Base-by-base conservation (phyloP, 257 asterid species). In the Petunia secreta region DNA sequence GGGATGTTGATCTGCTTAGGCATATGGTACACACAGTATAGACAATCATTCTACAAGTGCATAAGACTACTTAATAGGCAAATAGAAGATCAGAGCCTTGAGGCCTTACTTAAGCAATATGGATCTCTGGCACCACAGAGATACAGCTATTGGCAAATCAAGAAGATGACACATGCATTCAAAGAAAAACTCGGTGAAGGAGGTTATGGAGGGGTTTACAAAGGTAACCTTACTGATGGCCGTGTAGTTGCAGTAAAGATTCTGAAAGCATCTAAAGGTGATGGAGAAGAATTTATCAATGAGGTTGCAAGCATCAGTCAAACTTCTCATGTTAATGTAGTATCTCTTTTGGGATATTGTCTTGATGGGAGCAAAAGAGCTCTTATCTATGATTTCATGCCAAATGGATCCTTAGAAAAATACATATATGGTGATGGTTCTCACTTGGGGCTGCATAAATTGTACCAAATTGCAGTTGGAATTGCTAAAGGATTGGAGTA, bases 351-450 rank as follows among this genome's bases (percentile, higher is more conserved):
- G 8, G 88, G 88, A 63, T 83, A 75, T 5, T 85, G 86, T 46
- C 37, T 80, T n/a, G 86, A 85, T 3, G 76, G 81, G 38, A 3
- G 52, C 5, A 76, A 83, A 85, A 66, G 80, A 75, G 88, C 86
- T 68, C 80, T 85, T 2, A 34, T 85, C n/a, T 82, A 85, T 40
- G 88, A 85, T 37, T 83, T 81, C 82, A 81, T 86, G 89, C 75
- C 84, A 1, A 86, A 86, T 55, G 89, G 87, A 57, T 86, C 89
- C 2, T 78, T 83, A 9, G 87, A 83, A 11, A 83, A 83, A 69
- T 78, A 41, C 60, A 77, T 80, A 7, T 15, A 58, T 1, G 6
- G 60, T 1, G 58, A 68, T 55, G 25, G n/a, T 50, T 54, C 52
- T 66, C 62, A 0, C 6, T 60, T 85, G 80, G 82, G 77, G 75